Evolutionary conservation across 768 basidiomycete species (phyloP), one percentile per base, ranked within the genome.

Genomic region (Dendrothele bispora): DNA sequence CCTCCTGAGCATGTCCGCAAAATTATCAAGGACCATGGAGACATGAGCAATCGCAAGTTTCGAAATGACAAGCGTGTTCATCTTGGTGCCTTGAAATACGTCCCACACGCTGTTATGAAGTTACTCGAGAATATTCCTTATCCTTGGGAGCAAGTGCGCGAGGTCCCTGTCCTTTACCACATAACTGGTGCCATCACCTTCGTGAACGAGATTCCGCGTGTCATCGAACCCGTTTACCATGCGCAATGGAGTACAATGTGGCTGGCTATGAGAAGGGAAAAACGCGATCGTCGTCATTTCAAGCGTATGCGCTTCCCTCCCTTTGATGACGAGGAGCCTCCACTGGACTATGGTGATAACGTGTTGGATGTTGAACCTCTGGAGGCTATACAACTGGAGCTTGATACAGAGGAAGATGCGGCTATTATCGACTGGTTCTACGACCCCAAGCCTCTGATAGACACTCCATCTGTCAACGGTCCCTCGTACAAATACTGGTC

Each of bases 161-260:
- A 99, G 69, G 97, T 99, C 2, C 94, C 94, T 7, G 95, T 98
- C 15, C 77, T 99, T 48, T 99, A 99, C 68, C 97, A 99, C 65
- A 95, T 99, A 61, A 98, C 97, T 7, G 97, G 97, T 54, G 97
- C 97, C 32, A 99, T 99, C 69, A 98, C 97, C 2, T 99, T 99
- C 61, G 97, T 99, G 56, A 98, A 98, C 71, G 94, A 98, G 67
- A 88, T 98, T 30, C 97, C 97, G 35, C 87, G 92, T 39, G 83
- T 99, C 56, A 89, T 98, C 52, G 97, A 98, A 65, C 97, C 97
- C 5, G 82, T 99, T 8, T 98, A 97, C 68, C 97, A 99, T 65
- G 93, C 97, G 1, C 97, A 98, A 61, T 99, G 97, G 97, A 95
- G 92, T 63, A 90, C 91, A 5, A 99, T 99, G 97, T 99, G 97